Base-by-base conservation (phyloP, 768 basidiomycete species). In the Trametes cingulata region DNA sequence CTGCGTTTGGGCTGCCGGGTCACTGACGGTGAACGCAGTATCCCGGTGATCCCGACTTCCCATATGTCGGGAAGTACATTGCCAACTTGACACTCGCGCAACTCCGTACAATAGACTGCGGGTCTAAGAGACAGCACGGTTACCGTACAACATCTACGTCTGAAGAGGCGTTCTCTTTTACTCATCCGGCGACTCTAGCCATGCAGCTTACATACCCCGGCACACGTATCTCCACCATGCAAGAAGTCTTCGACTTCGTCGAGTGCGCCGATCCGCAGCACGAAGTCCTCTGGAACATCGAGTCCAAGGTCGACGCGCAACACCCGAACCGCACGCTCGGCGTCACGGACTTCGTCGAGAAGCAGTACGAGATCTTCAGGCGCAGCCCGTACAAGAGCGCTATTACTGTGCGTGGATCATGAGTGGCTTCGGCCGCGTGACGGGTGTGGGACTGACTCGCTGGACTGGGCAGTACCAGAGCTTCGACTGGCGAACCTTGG, bases 11-110 rank as follows among this genome's bases (percentile, higher is more conserved):
- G 6, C 15, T 24, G 3, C 40, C 4, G 5, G n/a, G 22, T 24
- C 10, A 36, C 27, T 12, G 29, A 51, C 27, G 25, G 25, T 37
- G 3, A 52, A 57, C 54, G 29, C 67, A 89, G 88, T 76, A 78
- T 56, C 73, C 76, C 10, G 72, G 74, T 37, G 88, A 91, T 68
- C 83, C 85, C 1, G 74, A 75, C 40, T 91, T 82, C 68, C 88
- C 88, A 13, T 90, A 91, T 68, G 86, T 89, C n/a, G 88, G 87
- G 52, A 88, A 89, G 72, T 82, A 78, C 60, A 78, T 91, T 54
- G 85, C 84, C n/a, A 86, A 90, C 69, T 79, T 92, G 41, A 93
- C 91, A 0, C 72, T 92, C 41, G 84, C 88, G 7, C 90, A 93
- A 73, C 73, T 93, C 59, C 87, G 86, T 73, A 92, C 88, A 5